phyloP scores from a whole-genome alignment of 1,284 basidiomycete species.

The Fomitopsis palustris region DNA sequence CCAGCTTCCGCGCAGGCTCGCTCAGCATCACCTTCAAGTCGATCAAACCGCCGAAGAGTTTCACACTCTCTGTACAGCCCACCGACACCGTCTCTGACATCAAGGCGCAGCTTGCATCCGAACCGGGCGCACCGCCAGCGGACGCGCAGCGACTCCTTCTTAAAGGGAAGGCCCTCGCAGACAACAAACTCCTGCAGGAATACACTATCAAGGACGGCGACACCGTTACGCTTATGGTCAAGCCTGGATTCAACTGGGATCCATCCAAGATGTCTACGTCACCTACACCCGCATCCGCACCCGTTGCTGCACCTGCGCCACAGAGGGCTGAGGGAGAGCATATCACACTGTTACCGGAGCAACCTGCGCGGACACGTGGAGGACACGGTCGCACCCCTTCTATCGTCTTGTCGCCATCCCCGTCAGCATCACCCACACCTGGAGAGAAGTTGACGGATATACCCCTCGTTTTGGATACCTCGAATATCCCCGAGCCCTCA shows the following conservation, averaged over 20 bases:
- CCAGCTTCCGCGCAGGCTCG: conserved; percentile 35
- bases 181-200: conserved; percentile 83
- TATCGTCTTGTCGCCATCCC: conserved; percentile 72
- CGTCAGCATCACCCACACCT: conserved; percentile 40
- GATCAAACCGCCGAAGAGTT: conserved; percentile 78
- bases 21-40: conserved; percentile 83
- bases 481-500: conserved; percentile 39
- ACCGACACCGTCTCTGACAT: conserved; percentile 79
- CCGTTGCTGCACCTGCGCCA: conserved; percentile 14
- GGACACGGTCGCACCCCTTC: conserved; percentile 65
- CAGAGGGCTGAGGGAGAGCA: conserved; percentile 16
- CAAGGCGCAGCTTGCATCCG: conserved; percentile 66
- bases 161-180: conserved; percentile 89
- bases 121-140: conserved; percentile 64
- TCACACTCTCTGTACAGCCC: conserved; percentile 65
- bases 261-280: conserved; percentile 32
- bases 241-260: conserved; percentile 71
- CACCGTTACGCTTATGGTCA: conserved; percentile 81
- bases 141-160: conserved; percentile 80
- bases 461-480: conserved; percentile 58
- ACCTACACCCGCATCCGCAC: conserved; percentile 6
- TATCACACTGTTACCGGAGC: conserved; percentile 23
- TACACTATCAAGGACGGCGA: conserved; percentile 80
- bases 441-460: conserved; percentile 58
- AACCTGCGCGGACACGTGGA: conserved; percentile 17